Evolutionary conservation across 495 filamentous ascomycete species (phyloP).

Genomic region (Penicillium desertorum): DNA sequence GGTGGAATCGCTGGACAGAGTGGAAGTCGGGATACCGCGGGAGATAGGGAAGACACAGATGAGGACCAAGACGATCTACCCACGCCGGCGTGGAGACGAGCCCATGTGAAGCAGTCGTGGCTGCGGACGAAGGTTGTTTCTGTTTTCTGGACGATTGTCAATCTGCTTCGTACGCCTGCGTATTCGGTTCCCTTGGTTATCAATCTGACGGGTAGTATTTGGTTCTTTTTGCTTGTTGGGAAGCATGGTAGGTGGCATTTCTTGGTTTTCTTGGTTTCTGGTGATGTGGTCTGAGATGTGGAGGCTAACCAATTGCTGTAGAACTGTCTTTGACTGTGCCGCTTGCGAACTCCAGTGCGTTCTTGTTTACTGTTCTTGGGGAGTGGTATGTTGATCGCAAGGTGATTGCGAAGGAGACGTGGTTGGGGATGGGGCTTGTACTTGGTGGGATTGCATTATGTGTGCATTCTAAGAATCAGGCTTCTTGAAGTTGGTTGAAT

Average conservation of each 20-base stretch:
- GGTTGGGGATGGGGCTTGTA: slow-evolving; percentile 82
- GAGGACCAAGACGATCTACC: slow-evolving; percentile 26
- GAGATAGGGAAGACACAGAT: slow-evolving; percentile 2
- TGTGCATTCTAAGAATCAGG: slow-evolving; percentile 60
- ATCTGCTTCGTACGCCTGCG: slow-evolving; percentile 73
- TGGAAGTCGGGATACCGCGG: background rate
- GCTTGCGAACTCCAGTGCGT: slow-evolving; percentile 90
- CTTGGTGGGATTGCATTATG: slow-evolving; percentile 83
- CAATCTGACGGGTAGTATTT: slow-evolving; percentile 92
- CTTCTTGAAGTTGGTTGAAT: slow-evolving; percentile 4
- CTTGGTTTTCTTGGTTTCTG: background rate
- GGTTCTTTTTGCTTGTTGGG: slow-evolving; percentile 96
- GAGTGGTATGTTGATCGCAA: slow-evolving; percentile 96
- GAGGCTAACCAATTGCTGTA: slow-evolving; percentile 27
- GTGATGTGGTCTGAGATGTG: background rate
- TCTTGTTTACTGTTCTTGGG: slow-evolving; percentile 89
- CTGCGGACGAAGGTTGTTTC: slow-evolving; percentile 55
- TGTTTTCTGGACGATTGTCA: slow-evolving; percentile 68
- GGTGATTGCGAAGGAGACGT: slow-evolving; percentile 82
- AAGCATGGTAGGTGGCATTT: slow-evolving; percentile 69
- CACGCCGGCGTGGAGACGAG: slow-evolving; percentile 29
- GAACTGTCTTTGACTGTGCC: slow-evolving; percentile 93
- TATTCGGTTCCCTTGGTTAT: slow-evolving; percentile 85
- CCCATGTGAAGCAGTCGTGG: slow-evolving; percentile 35
- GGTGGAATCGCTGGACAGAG: background rate